Evolutionary conservation across 2,329 filamentous ascomycete genomes (phyloP), one percentile per base, ranked within the genome.

Genomic region (Pseudopyricularia cyperi): DNA sequence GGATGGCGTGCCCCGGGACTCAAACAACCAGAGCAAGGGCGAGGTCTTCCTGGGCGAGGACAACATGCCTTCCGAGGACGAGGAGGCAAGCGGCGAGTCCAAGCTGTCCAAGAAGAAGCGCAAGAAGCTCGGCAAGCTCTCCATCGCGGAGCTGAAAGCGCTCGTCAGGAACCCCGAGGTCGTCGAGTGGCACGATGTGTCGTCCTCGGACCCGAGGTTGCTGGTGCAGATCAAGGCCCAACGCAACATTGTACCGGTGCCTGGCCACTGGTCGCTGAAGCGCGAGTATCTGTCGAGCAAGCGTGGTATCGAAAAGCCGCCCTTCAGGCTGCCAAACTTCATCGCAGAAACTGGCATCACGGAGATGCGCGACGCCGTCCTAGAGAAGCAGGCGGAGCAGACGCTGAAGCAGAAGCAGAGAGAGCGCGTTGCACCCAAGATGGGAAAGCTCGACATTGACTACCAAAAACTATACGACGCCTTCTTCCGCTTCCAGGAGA

Each of bases 391-490:
- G 66, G 89, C 90, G 50, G 85, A 95, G 62, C 87, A 93, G 60
- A 85, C 81, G 1, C 72, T 98, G 59, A 96, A 96, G 69, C 90
- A 96, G 66, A 96, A 95, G 67, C 90, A 96, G 70, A 81, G 93
- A 48, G 93, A 96, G 68, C 79, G 93, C 46, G 93, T 98, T 12
- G 84, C 89, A 56, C 89, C 89, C 28, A 97, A 97, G 70, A 93
- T 96, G 79, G 93, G 93, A 56, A 94, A 93, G 67, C 76, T 98
- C 50, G 93, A 98, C 66, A 97, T 98, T 59, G 93, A 98, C 68
- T 98, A 98, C 67, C 89, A 95, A 64, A 96, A 93, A 66, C 81
- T 97, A 52, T 97, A 97, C 70, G 93, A 97, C 65, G 93, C 93
- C 4, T 98, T 98, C 73, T 98, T 98, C 74, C 82, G 89, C 54